Evolutionary conservation across 2,329 filamentous ascomycete genomes (phyloP).

Genomic region (Tolypocladium endophyticum): DNA sequence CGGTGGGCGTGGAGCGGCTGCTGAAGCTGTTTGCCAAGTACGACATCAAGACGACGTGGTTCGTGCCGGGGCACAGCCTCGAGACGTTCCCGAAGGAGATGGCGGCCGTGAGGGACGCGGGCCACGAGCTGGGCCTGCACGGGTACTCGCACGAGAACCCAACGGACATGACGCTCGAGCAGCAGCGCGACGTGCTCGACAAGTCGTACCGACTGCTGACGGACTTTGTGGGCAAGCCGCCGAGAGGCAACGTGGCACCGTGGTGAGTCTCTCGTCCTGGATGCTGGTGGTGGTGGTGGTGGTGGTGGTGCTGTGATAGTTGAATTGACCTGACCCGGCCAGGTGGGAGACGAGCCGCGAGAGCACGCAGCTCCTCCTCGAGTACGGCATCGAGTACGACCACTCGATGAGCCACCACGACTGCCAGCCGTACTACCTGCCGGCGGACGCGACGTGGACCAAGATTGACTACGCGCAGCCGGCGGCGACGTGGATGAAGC

Average conservation of each 20-base stretch:
- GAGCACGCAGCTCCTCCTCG: constrained; percentile 52
- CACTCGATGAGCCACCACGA: constrained; percentile 57
- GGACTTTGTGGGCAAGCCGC: constrained; percentile 58
- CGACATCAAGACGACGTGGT: constrained; percentile 54
- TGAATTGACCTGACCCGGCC: not conserved
- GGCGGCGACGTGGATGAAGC: constrained; percentile 57
- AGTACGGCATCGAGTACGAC: constrained; percentile 61
- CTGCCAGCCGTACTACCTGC: constrained; percentile 51
- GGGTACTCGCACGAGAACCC: constrained; percentile 70
- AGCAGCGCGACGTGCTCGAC: constrained; percentile 64
- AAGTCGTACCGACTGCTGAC: constrained; percentile 64
- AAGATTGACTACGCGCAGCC: constrained; percentile 58
- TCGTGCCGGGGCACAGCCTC: constrained; percentile 37
- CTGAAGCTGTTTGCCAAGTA: constrained; percentile 64
- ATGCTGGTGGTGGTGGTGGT: no score
- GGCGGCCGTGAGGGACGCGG: constrained; percentile 31
- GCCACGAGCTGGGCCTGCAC: constrained; percentile 47
- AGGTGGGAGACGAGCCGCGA: constrained; percentile 60
- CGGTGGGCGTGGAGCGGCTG: constrained; percentile 52
- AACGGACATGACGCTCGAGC: constrained; percentile 59
- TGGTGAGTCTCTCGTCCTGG: constrained; percentile 22
- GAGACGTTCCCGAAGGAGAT: constrained; percentile 38
- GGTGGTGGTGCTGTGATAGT: no score
- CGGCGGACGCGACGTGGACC: constrained; percentile 53
- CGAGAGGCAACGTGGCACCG: constrained; percentile 61